Conservation (phyloP, 2,329 filamentous ascomycete genomes). For the Pseudogymnoascus sp. region DNA sequence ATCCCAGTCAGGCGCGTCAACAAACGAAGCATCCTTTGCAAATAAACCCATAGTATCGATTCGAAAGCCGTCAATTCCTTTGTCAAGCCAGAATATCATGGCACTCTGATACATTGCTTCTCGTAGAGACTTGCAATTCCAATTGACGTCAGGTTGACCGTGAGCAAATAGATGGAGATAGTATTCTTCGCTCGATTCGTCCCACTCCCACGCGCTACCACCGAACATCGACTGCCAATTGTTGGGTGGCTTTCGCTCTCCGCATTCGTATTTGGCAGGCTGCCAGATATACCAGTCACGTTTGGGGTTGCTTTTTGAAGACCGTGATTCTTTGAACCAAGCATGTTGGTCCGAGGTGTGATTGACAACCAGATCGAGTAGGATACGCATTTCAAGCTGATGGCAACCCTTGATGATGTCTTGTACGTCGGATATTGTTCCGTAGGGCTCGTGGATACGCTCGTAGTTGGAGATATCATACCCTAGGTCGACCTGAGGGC, state of each 20-base stretch:
- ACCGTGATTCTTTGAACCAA: constrained; percentile 51
- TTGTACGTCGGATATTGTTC: constrained; percentile 58
- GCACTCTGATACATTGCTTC: constrained; percentile 63
- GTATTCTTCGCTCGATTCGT: constrained; percentile 63
- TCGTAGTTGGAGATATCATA: constrained; percentile 64
- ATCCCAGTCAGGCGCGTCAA: constrained; percentile 42
- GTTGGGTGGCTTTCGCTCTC: constrained; percentile 59
- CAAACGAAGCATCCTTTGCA: constrained; percentile 51
- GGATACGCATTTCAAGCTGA: constrained; percentile 56
- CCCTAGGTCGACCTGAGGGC: constrained; percentile 59
- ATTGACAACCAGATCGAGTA: constrained; percentile 71
- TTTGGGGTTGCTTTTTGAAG: constrained; percentile 41
- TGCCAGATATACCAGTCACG: constrained; percentile 59
- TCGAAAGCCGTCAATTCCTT: constrained; percentile 63
- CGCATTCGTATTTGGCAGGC: constrained; percentile 44
- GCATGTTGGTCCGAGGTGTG: constrained; percentile 60
- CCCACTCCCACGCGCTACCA: constrained; percentile 59
- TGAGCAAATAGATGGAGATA: constrained; percentile 68
- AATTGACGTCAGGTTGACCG: constrained; percentile 79
- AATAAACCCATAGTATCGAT: constrained; percentile 69
- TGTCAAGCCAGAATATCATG: constrained; percentile 72
- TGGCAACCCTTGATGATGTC: constrained; percentile 51
- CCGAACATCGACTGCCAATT: constrained; percentile 61
- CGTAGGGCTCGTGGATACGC: constrained; percentile 55
- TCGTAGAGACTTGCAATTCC: constrained; percentile 62